Percentiles rank a stretch among this genome's conserved stretches.
These are phyloP conservation scores for Dryas drummondii DNA, from an alignment of 306 rosid genomes.

Conservation along the genomic window DNA sequence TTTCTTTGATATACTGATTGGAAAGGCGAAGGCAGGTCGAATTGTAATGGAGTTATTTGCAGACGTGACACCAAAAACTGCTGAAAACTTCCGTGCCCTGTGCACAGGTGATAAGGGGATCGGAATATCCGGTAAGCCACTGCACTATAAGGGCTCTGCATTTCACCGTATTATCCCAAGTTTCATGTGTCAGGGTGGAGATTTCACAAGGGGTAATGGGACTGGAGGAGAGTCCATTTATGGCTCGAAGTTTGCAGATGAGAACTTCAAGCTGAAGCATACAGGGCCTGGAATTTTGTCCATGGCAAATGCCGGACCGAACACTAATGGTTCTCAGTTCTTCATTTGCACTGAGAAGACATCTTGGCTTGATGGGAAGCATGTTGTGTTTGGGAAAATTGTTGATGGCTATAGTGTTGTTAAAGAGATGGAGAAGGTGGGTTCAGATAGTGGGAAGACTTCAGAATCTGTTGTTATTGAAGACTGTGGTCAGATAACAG, in stretches of 20 bases:
- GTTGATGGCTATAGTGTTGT: slow-evolving; percentile 69
- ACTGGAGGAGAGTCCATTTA: slow-evolving; percentile 92
- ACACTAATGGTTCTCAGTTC: slow-evolving; percentile 89
- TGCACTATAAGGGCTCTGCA: slow-evolving; percentile 69
- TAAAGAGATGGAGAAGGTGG: slow-evolving; percentile 75
- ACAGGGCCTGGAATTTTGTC: slow-evolving; percentile 79
- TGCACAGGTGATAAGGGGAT: slow-evolving; percentile 83
- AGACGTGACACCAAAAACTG: slow-evolving; percentile 75
- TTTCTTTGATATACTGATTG: slow-evolving; percentile 79
- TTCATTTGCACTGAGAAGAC: slow-evolving; percentile 63
- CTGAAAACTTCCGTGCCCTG: slow-evolving; percentile 87
- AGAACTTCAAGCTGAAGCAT: slow-evolving; percentile 74
- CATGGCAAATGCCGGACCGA: slow-evolving; percentile 81
- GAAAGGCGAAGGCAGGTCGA: slow-evolving; percentile 73
- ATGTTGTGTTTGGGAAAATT: slow-evolving; percentile 92
- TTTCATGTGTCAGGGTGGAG: slow-evolving; percentile 92
- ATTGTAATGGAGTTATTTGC: slow-evolving; percentile 72
- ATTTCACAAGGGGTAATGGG: slow-evolving; percentile 78
- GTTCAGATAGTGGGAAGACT: slow-evolving; percentile 56
- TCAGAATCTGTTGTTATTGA: slow-evolving; percentile 60
- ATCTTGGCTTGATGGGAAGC: slow-evolving; percentile 79
- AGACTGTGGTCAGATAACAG: slow-evolving; percentile 67
- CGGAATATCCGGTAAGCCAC: slow-evolving; percentile 58
- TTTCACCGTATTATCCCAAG: slow-evolving; percentile 79
- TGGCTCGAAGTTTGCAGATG: slow-evolving; percentile 63